A percentile compares a stretch with the other conserved stretches of the same genome.
phyloP scores from a whole-genome alignment of 2,329 filamentous ascomycete species.

The Claviceps citrina region DNA sequence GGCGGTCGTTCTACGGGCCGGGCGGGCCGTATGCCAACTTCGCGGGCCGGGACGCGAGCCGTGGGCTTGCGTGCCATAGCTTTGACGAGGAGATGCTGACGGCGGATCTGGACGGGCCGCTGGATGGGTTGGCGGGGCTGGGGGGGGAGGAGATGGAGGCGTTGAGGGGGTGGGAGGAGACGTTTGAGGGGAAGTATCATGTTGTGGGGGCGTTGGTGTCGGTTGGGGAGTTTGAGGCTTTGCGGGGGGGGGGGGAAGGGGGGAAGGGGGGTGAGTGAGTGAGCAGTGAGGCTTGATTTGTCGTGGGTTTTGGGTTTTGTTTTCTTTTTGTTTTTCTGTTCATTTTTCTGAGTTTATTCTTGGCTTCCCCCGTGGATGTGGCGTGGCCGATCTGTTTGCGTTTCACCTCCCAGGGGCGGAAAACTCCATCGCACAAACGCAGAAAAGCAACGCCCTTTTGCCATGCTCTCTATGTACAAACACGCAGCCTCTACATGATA shows the following conservation, averaged over 20 bases:
- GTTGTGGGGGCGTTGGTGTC: slow-evolving; percentile 77
- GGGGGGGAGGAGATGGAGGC: slow-evolving; percentile 66
- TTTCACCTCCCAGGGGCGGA: too few relatives aligned
- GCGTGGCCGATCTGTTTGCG: too few relatives aligned
- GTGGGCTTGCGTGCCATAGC: slow-evolving; percentile 77
- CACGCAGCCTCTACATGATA: not conserved
- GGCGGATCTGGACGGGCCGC: slow-evolving; percentile 67
- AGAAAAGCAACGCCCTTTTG: too few relatives aligned
- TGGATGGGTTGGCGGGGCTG: slow-evolving; percentile 62
- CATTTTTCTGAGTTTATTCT: too few relatives aligned
- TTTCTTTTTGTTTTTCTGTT: too few relatives aligned
- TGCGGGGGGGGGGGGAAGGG: not conserved
- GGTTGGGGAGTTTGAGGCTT: slow-evolving; percentile 20
- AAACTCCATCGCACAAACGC: too few relatives aligned
- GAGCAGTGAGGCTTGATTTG: too few relatives aligned
- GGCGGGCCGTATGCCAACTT: slow-evolving; percentile 94
- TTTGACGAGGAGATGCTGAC: slow-evolving; percentile 95
- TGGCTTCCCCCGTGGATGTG: too few relatives aligned
- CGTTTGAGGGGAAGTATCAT: slow-evolving; percentile 85
- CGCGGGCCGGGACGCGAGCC: slow-evolving; percentile 76
- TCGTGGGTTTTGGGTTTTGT: too few relatives aligned
- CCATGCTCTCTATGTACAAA: too few relatives aligned
- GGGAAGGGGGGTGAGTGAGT: not conserved
- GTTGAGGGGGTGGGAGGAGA: slow-evolving; percentile 79
- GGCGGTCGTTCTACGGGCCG: slow-evolving; percentile 89